phyloP scores from a whole-genome alignment of 129 eudicot species.

The Escallonia herrerae region DNA sequence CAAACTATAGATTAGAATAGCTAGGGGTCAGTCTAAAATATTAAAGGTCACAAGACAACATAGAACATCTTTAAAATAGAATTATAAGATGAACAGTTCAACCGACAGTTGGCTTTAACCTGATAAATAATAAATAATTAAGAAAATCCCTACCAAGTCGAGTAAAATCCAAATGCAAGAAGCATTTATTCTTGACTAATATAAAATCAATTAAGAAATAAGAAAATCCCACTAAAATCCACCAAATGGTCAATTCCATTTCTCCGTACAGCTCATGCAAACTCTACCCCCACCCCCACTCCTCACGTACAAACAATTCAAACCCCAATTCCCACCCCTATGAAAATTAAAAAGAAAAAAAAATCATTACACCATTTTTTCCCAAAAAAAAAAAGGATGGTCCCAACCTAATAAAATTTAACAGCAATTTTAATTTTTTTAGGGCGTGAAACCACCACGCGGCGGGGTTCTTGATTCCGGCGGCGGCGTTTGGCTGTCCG shows the following conservation, averaged over 20 bases:
- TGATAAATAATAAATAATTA: not conserved
- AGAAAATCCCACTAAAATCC: conserved; percentile 7
- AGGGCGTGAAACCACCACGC: conserved; percentile 42
- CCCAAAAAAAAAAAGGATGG: conserved; percentile 15
- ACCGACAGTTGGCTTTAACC: not conserved
- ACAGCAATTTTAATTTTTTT: not conserved
- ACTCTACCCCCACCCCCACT: conserved; percentile 5
- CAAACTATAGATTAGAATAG: no score
- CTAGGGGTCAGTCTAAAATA: no score
- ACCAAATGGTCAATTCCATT: conserved; percentile 23
- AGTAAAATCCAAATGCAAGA: conserved; percentile 13
- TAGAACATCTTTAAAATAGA: not conserved
- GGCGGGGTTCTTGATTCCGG: conserved; percentile 55
- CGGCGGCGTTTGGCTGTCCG: conserved; percentile 79
- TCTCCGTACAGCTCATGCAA: conserved; percentile 9
- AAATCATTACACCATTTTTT: conserved; percentile 13
- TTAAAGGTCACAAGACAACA: no score
- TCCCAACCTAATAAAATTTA: conserved; percentile 8
- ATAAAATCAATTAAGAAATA: conserved; percentile 1
- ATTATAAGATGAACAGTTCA: not conserved
- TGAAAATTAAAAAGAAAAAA: not conserved
- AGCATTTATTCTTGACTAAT: not conserved
- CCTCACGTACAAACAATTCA: conserved; percentile 21
- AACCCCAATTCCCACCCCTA: conserved; percentile 26
- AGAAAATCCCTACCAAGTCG: not conserved